phyloP scores from a whole-genome alignment of 805 yeast species.

The Vanderwaltozyma verrucispora region DNA sequence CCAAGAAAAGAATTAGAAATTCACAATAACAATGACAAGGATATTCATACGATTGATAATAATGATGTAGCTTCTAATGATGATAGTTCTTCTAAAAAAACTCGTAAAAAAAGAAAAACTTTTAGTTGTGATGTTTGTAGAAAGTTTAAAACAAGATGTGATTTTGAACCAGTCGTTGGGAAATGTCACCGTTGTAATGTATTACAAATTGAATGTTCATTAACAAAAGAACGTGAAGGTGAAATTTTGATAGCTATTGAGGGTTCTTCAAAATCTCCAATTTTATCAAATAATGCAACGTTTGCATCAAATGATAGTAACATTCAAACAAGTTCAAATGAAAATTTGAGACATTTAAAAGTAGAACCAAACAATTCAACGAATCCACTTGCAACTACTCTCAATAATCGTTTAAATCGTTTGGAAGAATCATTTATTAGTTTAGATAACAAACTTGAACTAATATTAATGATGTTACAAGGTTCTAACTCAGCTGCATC shows the following conservation, averaged over 20 bases:
- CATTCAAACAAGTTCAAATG: background rate
- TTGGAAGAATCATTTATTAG: slow-evolving; percentile 20
- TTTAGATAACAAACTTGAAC: slow-evolving; percentile 15
- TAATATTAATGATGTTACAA: slow-evolving; percentile 13
- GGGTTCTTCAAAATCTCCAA: slow-evolving; percentile 5
- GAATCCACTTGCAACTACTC: background rate
- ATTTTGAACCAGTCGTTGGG: slow-evolving; percentile 33
- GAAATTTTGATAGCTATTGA: slow-evolving; percentile 19
- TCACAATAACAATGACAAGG: no score
- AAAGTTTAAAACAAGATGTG: slow-evolving; percentile 49
- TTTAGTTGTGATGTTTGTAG: slow-evolving; percentile 44
- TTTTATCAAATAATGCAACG: background rate
- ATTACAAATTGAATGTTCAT: slow-evolving; percentile 38
- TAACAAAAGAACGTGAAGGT: slow-evolving; percentile 24
- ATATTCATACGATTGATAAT: background rate
- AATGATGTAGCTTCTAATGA: background rate
- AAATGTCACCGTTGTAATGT: slow-evolving; percentile 46
- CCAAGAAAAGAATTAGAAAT: background rate
- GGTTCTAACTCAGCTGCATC: slow-evolving; percentile 11
- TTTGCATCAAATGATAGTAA: background rate
- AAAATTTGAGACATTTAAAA: background rate
- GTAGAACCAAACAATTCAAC: background rate
- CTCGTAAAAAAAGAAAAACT: slow-evolving; percentile 31
- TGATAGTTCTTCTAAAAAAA: slow-evolving; percentile 6
- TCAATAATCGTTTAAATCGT: slow-evolving; percentile 4